A percentile compares a stretch with the other conserved stretches of the same genome.
phyloP scores from a whole-genome alignment of 1,284 basidiomycete species.

The Cerioporus squamosus region DNA sequence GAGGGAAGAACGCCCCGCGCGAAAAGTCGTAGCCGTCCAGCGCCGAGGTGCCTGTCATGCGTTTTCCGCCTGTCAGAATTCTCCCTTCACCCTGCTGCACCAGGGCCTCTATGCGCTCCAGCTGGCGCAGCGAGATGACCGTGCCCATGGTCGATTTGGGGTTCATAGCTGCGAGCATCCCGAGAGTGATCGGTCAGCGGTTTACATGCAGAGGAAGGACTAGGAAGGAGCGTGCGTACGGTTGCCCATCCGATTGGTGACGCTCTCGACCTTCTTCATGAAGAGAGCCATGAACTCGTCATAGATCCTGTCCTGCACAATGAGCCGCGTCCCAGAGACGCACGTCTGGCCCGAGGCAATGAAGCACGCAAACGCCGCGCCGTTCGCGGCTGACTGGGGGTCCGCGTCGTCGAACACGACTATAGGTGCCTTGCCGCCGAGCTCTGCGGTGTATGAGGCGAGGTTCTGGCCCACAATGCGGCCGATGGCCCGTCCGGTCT shows the following conservation, averaged over 20 bases:
- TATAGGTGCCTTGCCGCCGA: constrained; percentile 84
- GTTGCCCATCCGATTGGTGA: constrained; percentile 72
- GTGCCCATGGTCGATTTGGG: constrained; percentile 75
- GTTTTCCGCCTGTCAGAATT: constrained; percentile 67
- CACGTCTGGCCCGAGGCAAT: constrained; percentile 87
- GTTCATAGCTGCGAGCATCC: constrained; percentile 59
- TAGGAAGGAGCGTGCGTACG: constrained; percentile 46
- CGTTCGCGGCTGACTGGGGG: constrained; percentile 71
- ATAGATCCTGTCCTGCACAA: constrained; percentile 72
- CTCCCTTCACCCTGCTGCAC: constrained; percentile 51
- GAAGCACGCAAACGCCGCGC: constrained; percentile 81
- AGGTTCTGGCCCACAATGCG: constrained; percentile 73
- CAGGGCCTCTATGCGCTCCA: constrained; percentile 65
- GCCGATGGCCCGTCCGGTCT: constrained; percentile 72
- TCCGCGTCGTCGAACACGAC: constrained; percentile 80
- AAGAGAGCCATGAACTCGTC: constrained; percentile 67
- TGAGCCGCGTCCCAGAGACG: constrained; percentile 76
- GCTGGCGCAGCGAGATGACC: constrained; percentile 68
- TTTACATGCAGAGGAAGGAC: too few relatives aligned
- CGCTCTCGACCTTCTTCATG: constrained; percentile 63
- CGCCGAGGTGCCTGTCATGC: constrained; percentile 59
- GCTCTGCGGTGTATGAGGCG: constrained; percentile 76
- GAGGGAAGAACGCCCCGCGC: constrained; percentile 73
- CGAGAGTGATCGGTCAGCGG: not conserved
- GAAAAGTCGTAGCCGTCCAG: constrained; percentile 75